Evolutionary conservation across 2,329 filamentous ascomycete species (phyloP), one percentile per base, ranked within the genome.

Genomic region (Fusarium fracticaudum): DNA sequence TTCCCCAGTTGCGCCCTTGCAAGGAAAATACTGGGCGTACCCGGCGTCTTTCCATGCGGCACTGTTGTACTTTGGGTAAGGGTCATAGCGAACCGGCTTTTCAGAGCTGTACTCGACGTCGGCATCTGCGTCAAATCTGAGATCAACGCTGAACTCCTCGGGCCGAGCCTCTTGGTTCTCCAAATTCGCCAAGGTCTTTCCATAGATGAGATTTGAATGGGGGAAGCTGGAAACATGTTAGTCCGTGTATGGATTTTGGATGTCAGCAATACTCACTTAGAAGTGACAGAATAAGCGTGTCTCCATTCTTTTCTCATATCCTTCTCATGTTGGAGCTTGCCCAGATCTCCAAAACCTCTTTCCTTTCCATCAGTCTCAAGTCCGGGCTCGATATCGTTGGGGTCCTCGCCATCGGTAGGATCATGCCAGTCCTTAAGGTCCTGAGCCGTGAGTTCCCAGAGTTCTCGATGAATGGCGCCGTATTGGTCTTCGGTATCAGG

Each of bases 31-130:
- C 61, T 87, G 80, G 22, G 91, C 92, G 54, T 87, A 85, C 72
- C 88, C 88, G 37, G 83, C 80, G 54, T 84, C 82, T 76, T 85
- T 87, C 91, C 91, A 95, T 20, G 85, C 81, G 8, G 85, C 83
- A 58, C 86, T 88, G 77, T 93, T 92, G 83, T 94, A 94, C 22
- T 89, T 84, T 2, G 93, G 92, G 72, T 94, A 95, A 0, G 93
- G 93, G 66, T 91, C 87, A 81, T 93, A 94, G 26, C 87, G 84
- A 62, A 89, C 84, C 2, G 90, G 87, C 57, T 85, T 82, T 48
- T 87, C 83, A 18, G 82, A 79, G 60, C 79, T 86, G 76, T 86
- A 88, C 41, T 81, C 81, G 35, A 80, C 72, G 54, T 79, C 77
- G 14, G 79, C 77, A n/a, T 81, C 78, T 59, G 83, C 76, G 40